phyloP scores from a whole-genome alignment of 2,329 filamentous ascomycete genomes.

The Achaetomium macrosporum region DNA sequence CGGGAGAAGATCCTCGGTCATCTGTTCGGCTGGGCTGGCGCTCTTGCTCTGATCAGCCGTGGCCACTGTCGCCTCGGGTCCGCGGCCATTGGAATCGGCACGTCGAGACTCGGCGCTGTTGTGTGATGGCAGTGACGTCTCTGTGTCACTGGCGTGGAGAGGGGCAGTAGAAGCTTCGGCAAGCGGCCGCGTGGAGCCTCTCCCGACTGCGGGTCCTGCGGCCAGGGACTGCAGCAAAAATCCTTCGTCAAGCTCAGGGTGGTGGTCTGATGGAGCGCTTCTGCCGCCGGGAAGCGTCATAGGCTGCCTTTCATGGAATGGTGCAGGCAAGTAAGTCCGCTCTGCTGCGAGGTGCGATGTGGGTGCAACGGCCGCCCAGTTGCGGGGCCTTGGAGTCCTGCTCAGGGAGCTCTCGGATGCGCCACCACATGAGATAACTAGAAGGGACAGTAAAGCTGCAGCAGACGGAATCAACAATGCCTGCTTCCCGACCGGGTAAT shows the following conservation, averaged over 20 bases:
- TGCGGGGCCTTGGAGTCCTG: no score
- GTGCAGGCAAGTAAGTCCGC: not conserved
- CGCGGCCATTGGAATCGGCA: constrained; percentile 23
- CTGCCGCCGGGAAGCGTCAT: constrained; percentile 19
- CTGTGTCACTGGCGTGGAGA: constrained; percentile 5
- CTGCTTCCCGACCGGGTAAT: no score
- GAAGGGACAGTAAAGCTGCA: no score
- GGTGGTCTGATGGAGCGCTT: constrained; percentile 3
- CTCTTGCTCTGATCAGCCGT: constrained; percentile 19
- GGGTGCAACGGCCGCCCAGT: no score
- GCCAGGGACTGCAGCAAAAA: constrained; percentile 22
- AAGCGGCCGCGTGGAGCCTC: constrained; percentile 16
- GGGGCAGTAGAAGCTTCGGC: constrained; percentile 9
- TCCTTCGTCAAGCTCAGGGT: constrained; percentile 7
- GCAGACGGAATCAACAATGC: no score
- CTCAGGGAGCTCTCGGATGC: no score
- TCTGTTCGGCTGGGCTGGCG: constrained; percentile 19
- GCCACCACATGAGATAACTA: no score
- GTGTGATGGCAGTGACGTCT: constrained; percentile 7
- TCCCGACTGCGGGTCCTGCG: constrained; percentile 12
- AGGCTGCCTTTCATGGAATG: constrained; percentile 7
- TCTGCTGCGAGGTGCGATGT: no score
- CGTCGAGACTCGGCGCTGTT: constrained; percentile 8
- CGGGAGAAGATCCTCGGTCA: constrained; percentile 26
- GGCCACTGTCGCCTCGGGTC: constrained; percentile 16